Evolutionary conservation across 768 basidiomycete species (phyloP).

Genomic region (Solioccasus polychromus): DNA sequence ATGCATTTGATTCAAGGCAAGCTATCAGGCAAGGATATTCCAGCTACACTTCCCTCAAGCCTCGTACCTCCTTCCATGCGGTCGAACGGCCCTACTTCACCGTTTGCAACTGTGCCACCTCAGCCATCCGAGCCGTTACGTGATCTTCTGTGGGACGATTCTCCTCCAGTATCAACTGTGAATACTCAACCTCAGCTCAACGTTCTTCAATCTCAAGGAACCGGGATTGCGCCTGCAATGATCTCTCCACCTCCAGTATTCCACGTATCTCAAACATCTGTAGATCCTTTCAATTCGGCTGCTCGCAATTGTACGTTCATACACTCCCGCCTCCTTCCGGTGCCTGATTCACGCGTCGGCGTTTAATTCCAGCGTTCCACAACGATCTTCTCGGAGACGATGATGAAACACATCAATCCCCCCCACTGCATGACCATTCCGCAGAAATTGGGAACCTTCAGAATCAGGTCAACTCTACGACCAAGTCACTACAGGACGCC

Average conservation of each 20-base stretch:
- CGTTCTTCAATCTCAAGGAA: constrained; percentile 35
- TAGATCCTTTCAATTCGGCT: constrained; percentile 52
- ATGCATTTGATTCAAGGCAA: constrained; percentile 90
- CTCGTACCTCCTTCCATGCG: constrained; percentile 86
- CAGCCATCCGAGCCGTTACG: constrained; percentile 39
- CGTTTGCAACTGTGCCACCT: constrained; percentile 38
- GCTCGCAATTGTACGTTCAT: constrained; percentile 21
- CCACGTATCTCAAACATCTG: constrained; percentile 17
- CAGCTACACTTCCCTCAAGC: constrained; percentile 61
- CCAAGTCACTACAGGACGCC: constrained; percentile 61
- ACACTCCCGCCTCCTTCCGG: not conserved
- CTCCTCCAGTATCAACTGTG: constrained; percentile 40
- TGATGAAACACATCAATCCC: constrained; percentile 43
- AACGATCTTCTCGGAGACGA: constrained; percentile 76
- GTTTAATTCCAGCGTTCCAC: constrained; percentile 17
- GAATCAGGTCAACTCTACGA: constrained; percentile 83
- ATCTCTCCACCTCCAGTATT: constrained; percentile 28
- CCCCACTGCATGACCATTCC: constrained; percentile 66
- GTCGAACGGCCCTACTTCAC: constrained; percentile 28
- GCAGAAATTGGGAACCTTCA: constrained; percentile 86
- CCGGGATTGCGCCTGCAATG: constrained; percentile 30
- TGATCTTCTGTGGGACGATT: constrained; percentile 55
- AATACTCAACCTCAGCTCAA: constrained; percentile 33
- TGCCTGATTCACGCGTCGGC: constrained; percentile 7
- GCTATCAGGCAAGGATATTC: constrained; percentile 75